phyloP scores from a whole-genome alignment of 805 yeast species.

The Kockiozyma suomiensis region DNA sequence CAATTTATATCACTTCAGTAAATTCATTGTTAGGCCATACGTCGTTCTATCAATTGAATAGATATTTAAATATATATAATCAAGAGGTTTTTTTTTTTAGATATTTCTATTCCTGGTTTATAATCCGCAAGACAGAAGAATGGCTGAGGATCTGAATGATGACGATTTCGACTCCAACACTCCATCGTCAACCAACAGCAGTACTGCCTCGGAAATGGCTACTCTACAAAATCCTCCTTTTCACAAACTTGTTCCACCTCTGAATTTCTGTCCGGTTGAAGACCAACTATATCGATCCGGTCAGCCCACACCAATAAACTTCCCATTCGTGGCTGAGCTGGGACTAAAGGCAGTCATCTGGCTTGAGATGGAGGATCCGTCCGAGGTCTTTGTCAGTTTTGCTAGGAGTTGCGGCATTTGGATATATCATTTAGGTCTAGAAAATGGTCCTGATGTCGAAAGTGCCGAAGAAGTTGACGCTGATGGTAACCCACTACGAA shows the following conservation, averaged over 20 bases:
- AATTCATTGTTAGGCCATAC: neutral
- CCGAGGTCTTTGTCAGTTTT: slow-evolving; percentile 80
- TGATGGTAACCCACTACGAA: neutral
- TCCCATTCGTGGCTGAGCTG: slow-evolving; percentile 76
- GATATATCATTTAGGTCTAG: slow-evolving; percentile 79
- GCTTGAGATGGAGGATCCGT: slow-evolving; percentile 96
- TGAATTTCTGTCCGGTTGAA: slow-evolving; percentile 95
- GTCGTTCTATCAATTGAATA: neutral
- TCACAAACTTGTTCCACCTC: slow-evolving; percentile 81
- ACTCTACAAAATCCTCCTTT: slow-evolving; percentile 57
- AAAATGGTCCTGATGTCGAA: slow-evolving; percentile 47
- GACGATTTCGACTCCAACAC: slow-evolving; percentile 34
- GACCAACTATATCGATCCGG: slow-evolving; percentile 84
- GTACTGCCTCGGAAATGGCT: slow-evolving; percentile 31
- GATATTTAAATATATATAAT: neutral
- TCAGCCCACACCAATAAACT: slow-evolving; percentile 92
- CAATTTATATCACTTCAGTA: too few relatives aligned
- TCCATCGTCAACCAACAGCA: slow-evolving; percentile 33
- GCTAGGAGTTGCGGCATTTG: slow-evolving; percentile 71
- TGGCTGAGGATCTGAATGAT: slow-evolving; percentile 32
- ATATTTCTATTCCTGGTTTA: neutral
- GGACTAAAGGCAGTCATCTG: slow-evolving; percentile 80
- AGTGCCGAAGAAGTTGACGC: slow-evolving; percentile 11
- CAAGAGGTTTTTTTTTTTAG: too few relatives aligned
- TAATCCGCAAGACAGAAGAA: neutral